Evolutionary conservation across 1,139 yeast species (phyloP).

Genomic region (Dujonia santamariae): DNA sequence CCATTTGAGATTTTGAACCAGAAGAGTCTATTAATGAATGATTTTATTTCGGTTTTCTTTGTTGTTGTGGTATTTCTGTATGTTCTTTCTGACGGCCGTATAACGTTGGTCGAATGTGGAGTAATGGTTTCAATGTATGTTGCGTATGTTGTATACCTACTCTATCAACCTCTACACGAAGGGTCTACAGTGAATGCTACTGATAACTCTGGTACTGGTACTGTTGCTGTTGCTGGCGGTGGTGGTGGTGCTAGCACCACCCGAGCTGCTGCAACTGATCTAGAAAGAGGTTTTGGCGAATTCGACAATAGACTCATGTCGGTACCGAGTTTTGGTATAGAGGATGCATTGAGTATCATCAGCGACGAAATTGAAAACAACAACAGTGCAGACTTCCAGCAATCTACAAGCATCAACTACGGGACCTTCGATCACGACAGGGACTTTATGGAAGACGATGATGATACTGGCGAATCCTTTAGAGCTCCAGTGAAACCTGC

Average conservation of each 20-base stretch:
- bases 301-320: constrained; percentile 1
- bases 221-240: neutral
- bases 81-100: constrained; percentile 49
- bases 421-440: neutral
- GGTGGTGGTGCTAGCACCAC: neutral
- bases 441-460: neutral
- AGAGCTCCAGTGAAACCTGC: neutral
- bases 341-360: constrained; percentile 24
- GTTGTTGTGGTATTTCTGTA: constrained; percentile 37
- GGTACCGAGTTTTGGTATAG: constrained; percentile 21
- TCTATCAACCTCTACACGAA: constrained; percentile 12
- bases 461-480: neutral
- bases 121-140: constrained; percentile 40
- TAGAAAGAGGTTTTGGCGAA: too few relatives aligned
- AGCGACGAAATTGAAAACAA: constrained; percentile 4
- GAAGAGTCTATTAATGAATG: constrained; percentile 22
- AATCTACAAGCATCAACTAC: constrained; percentile 1
- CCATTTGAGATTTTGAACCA: constrained; percentile 22
- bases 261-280: neutral
- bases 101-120: constrained; percentile 45
- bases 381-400: neutral
- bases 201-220: neutral
- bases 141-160: constrained; percentile 31
- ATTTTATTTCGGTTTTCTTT: constrained; percentile 31
- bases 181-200: neutral